Evolutionary conservation across 257 asterid species (phyloP).

Genomic region (Forsythia viridissima): DNA sequence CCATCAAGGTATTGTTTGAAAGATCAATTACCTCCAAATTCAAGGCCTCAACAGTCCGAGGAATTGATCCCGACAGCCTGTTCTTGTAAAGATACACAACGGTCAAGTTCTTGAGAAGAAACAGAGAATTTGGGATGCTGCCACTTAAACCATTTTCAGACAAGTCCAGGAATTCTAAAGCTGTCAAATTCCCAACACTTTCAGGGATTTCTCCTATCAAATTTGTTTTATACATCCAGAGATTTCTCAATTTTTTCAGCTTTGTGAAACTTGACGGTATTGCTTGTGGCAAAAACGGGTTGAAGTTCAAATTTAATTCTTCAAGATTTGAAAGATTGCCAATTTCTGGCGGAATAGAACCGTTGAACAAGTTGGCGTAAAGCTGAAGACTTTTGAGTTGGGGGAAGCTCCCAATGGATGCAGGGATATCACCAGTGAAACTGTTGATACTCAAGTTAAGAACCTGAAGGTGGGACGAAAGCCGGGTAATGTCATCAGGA

Average conservation of each 20-base stretch:
- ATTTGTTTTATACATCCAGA: slow-evolving; percentile 46
- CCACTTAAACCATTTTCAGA: slow-evolving; percentile 60
- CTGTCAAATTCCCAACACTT: slow-evolving; percentile 54
- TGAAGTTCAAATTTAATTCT: slow-evolving; percentile 34
- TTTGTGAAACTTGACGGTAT: slow-evolving; percentile 61
- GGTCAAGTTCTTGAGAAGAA: slow-evolving; percentile 56
- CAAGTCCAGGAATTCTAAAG: slow-evolving; percentile 58
- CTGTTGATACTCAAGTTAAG: slow-evolving; percentile 48
- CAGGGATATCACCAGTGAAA: slow-evolving; percentile 67
- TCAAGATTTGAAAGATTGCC: slow-evolving; percentile 61
- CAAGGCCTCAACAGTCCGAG: slow-evolving; percentile 43
- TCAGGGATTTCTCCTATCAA: slow-evolving; percentile 71
- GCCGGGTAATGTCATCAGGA: slow-evolving; percentile 51
- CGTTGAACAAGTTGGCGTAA: slow-evolving; percentile 37
- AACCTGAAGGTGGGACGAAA: slow-evolving; percentile 42
- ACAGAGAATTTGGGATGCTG: slow-evolving; percentile 50
- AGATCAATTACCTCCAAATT: slow-evolving; percentile 57
- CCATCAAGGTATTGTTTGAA: slow-evolving; percentile 52
- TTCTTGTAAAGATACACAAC: slow-evolving; percentile 37
- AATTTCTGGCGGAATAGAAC: slow-evolving; percentile 60
- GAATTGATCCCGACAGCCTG: slow-evolving; percentile 64
- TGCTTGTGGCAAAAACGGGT: slow-evolving; percentile 51
- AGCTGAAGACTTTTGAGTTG: slow-evolving; percentile 45
- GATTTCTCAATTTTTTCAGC: slow-evolving; percentile 50
- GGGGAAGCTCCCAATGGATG: slow-evolving; percentile 49